phyloP scores from a whole-genome alignment of 805 yeast genomes.

The Kodamaea lidongshanica region DNA sequence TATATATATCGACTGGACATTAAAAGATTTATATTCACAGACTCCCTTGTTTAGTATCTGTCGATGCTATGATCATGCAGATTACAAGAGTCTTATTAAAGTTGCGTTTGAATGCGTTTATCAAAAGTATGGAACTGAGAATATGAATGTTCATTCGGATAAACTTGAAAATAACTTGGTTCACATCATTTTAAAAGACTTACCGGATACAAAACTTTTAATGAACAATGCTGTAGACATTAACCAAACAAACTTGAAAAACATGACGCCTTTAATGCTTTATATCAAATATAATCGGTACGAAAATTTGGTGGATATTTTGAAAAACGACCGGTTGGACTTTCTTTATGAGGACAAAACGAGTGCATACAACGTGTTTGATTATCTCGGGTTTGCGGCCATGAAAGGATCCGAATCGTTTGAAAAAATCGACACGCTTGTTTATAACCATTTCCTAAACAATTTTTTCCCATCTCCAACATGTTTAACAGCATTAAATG shows the following conservation, averaged over 20 bases:
- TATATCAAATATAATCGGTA: constrained; percentile 64
- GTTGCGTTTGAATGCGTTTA: constrained; percentile 41
- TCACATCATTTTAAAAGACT: constrained; percentile 57
- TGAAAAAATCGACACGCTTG: constrained; percentile 18
- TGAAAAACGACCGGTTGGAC: constrained; percentile 43
- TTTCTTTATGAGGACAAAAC: constrained; percentile 30
- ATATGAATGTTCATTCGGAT: constrained; percentile 64
- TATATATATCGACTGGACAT: constrained; percentile 58
- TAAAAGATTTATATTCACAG: constrained; percentile 57
- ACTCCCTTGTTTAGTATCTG: constrained; percentile 75
- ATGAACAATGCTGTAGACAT: constrained; percentile 33
- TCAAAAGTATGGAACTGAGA: constrained; percentile 34
- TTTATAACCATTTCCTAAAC: constrained; percentile 17
- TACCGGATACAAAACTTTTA: constrained; percentile 15
- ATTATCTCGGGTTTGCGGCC: constrained; percentile 31
- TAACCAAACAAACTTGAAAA: constrained; percentile 54
- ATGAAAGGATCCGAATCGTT: constrained; percentile 19
- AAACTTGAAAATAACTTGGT: constrained; percentile 66
- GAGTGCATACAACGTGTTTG: constrained; percentile 32
- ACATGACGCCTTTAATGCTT: constrained; percentile 64
- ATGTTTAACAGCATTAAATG: constrained; percentile 25
- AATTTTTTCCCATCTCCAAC: constrained; percentile 16
- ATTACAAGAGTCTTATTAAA: constrained; percentile 47
- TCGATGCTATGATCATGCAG: constrained; percentile 71
- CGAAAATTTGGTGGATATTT: constrained; percentile 49